phyloP scores from a whole-genome alignment of 1,139 yeast genomes.

The Hansenula anomala region DNA sequence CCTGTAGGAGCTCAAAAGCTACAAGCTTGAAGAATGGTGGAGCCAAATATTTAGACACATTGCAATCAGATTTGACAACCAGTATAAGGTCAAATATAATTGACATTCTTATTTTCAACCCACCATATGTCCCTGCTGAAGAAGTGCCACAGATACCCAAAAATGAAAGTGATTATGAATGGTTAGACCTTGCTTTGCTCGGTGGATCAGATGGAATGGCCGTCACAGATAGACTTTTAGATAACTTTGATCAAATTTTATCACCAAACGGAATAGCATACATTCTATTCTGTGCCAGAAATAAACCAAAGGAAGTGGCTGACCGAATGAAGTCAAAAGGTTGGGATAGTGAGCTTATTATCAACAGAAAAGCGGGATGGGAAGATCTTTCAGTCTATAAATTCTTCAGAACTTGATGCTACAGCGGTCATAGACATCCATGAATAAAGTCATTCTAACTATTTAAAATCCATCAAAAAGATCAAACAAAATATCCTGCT shows the following conservation, averaged over 20 bases:
- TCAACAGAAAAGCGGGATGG: constrained; percentile 88
- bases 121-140: constrained; percentile 94
- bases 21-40: constrained; percentile 49
- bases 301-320: constrained; percentile 63
- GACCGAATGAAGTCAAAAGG: constrained; percentile 40
- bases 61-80: constrained; percentile 55
- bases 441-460: background rate
- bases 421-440: background rate
- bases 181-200: constrained; percentile 85
- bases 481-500: constrained; percentile 52
- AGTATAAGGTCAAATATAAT: constrained; percentile 42
- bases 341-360: constrained; percentile 51
- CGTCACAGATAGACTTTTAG: constrained; percentile 62
- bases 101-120: constrained; percentile 81
- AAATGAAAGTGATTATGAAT: constrained; percentile 41
- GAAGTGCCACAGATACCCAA: constrained; percentile 47
- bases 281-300: constrained; percentile 81
- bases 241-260: constrained; percentile 43
- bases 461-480: constrained; percentile 28
- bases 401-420: constrained; percentile 29
- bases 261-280: constrained; percentile 68
- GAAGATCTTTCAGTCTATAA: constrained; percentile 78
- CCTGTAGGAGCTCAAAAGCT: constrained; percentile 49
- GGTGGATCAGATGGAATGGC: constrained; percentile 93
- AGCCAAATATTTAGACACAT: constrained; percentile 40